Evolutionary conservation across 2,329 filamentous ascomycete genomes (phyloP).

Genomic region (Hymenoscyphus linearis): DNA sequence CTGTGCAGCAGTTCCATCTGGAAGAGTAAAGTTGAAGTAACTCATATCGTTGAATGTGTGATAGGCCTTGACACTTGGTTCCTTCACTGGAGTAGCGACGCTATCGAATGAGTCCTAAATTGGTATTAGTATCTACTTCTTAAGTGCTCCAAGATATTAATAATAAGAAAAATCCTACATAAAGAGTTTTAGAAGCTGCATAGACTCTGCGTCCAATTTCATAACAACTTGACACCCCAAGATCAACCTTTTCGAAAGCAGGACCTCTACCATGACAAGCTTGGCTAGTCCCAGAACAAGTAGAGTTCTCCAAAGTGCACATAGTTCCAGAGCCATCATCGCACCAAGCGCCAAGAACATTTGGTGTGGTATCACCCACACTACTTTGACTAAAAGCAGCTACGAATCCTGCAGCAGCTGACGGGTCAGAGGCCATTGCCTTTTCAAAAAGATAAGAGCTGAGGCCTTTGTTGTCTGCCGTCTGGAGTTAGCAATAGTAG

Average conservation of each 20-base stretch:
- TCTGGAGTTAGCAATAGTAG: not conserved
- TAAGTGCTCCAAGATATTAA: not conserved
- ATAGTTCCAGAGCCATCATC: conserved; percentile 72
- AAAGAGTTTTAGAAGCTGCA: conserved; percentile 51
- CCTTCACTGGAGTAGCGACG: conserved; percentile 44
- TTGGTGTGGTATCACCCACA: conserved; percentile 86
- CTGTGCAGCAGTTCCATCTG: conserved; percentile 62
- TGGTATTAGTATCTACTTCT: not conserved
- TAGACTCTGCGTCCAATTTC: conserved; percentile 71
- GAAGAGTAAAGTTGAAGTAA: conserved; percentile 66
- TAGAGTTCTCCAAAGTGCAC: conserved; percentile 76
- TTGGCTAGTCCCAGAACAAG: conserved; percentile 64
- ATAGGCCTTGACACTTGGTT: conserved; percentile 67
- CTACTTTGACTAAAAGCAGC: conserved; percentile 89
- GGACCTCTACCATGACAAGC: conserved; percentile 70
- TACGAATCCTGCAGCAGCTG: conserved; percentile 66
- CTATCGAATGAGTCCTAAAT: conserved; percentile 26
- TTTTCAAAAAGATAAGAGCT: conserved; percentile 80
- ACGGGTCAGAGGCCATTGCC: conserved; percentile 48
- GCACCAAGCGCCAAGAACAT: conserved; percentile 79
- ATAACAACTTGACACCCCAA: conserved; percentile 68
- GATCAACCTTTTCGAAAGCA: conserved; percentile 59
- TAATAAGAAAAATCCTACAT: conserved; percentile 36
- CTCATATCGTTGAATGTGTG: conserved; percentile 82
- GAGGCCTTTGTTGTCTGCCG: conserved; percentile 80